Evolutionary conservation across 2,329 filamentous ascomycete species (phyloP), one percentile per base, ranked within the genome.

Genomic region (Hymenoscyphus repandus): DNA sequence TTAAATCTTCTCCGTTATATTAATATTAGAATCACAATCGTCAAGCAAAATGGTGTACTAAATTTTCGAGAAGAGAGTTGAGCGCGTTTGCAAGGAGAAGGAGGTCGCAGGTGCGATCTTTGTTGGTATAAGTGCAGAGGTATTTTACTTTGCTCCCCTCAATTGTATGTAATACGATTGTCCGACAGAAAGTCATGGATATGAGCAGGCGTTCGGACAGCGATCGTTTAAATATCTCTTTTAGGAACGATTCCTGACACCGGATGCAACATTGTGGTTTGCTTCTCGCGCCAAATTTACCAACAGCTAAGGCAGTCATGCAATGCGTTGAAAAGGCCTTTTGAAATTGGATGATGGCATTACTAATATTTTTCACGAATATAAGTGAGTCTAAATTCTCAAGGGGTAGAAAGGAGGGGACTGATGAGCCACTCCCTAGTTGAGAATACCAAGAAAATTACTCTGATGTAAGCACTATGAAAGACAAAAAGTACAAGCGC

Each of bases 261-360:
- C 80, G 0, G 80, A 87, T 36, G 80, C 71, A 7, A 68, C 80
- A 1, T 86, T 83, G 61, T 81, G 75, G 76, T 69, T 82, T 5
- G 78, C 78, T 0, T 79, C 76, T 0, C 79, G 75, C 59, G 80
- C 79, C 13, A 82, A 82, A 65, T 69, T 81, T 63, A 62, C 80
- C 4, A 68, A 71, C 0, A 74, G n/a, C 70, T 0, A 61, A 81
- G 7, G 75, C 77, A 0, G 73, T 69, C 31, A 75, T 83, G 75
- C 78, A 82, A 61, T 71, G 79, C 1, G 78, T 82, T 1, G 79
- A 82, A 59, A 72, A 46, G 77, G 74, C 0, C 55, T 62, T 7
- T 57, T 81, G 15, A 65, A 57, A 1, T 65, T 82, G 0, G 78
- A 82, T 45, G 73, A 79, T 2, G 60, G 64, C 44, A 53, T 66